A percentile compares a stretch with the other conserved stretches of the same genome.
Evolutionary conservation across 352 stramenopile species (phyloP).

Genomic region (Phytophthora ohioensis): DNA sequence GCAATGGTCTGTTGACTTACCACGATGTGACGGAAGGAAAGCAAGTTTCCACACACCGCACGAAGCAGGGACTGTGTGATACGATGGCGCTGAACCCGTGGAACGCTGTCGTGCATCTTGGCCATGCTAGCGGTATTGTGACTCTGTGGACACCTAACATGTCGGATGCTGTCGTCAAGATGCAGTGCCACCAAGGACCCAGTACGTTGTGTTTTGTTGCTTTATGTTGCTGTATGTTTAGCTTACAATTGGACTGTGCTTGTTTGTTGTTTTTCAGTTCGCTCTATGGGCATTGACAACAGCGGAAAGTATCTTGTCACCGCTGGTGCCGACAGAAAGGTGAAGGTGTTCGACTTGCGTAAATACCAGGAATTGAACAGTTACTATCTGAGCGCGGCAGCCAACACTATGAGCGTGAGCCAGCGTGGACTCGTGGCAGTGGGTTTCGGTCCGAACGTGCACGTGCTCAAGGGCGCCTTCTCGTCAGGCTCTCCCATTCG

Average conservation of each 20-base stretch:
- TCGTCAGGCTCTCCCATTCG: slow-evolving; percentile 57
- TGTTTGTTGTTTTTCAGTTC: slow-evolving; percentile 54
- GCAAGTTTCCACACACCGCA: slow-evolving; percentile 93
- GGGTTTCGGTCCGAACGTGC: slow-evolving; percentile 91
- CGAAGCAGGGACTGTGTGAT: slow-evolving; percentile 92
- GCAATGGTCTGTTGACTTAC: slow-evolving; percentile 93
- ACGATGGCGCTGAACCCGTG: slow-evolving; percentile 96
- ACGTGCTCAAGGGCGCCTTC: slow-evolving; percentile 94
- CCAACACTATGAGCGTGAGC: slow-evolving; percentile 94
- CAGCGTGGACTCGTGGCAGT: slow-evolving; percentile 96
- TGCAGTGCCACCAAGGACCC: slow-evolving; percentile 97
- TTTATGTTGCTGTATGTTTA: not conserved
- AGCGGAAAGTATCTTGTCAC: slow-evolving; percentile 97
- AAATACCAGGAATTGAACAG: slow-evolving; percentile 96
- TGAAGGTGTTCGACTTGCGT: slow-evolving; percentile 98
- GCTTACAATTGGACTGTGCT: slow-evolving; percentile 22
- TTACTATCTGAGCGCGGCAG: slow-evolving; percentile 91
- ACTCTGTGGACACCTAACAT: slow-evolving; percentile 98
- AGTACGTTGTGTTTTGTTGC: slow-evolving; percentile 63
- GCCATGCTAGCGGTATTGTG: slow-evolving; percentile 98
- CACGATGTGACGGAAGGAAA: slow-evolving; percentile 97
- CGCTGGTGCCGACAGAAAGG: slow-evolving; percentile 92
- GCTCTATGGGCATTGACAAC: slow-evolving; percentile 93
- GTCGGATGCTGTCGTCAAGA: slow-evolving; percentile 95
- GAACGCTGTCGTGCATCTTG: slow-evolving; percentile 97